Evolutionary conservation across 108 stramenopile species (phyloP), one percentile per base, ranked within the genome.

Genomic region (Skeletonema costatum): DNA sequence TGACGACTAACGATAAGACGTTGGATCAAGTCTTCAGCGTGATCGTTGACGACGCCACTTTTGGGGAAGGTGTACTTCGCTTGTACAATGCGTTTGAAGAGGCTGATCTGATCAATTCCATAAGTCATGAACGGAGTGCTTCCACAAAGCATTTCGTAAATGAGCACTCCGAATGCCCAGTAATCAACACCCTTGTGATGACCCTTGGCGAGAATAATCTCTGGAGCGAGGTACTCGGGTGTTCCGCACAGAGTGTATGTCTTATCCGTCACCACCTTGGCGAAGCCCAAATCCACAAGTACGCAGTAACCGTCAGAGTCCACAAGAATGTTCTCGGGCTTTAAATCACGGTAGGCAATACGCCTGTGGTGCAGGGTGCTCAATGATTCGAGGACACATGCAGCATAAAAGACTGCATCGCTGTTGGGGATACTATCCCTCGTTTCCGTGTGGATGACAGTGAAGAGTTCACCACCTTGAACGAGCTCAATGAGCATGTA

Each of bases 161-260:
- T 88, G 59, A 99, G 89, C 35, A 98, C 94, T 41, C 99, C 99
- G 41, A 94, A 94, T 5, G 99, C 98, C 99, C 99, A 99, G 82
- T 96, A 98, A 85, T 99, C 99, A 13, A 99, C 98, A 58, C 95
- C 97, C 81, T 98, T 97, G 77, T 97, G 95, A 84, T 99, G 98
- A 74, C 99, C 99, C 82, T 97, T 96, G 32, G 97, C 96, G 25
- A 98, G 89, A 72, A 99, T 98, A 60, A 99, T 97, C 84, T 99
- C 98, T 4, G 99, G 99, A 2, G 98, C 98, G 2, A 99, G 94
- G 78, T 99, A 99, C 74, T 99, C 99, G 9, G 99, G 99, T 21
- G 98, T 98, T 32, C 98, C 98, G 79, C 97, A 98, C 19, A 98
- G 84, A 39, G 98, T 98, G 85, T 97, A 98, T 13, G 98, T 97